phyloP scores from a whole-genome alignment of 176 grass and related monocot genomes.

The Melocanna baccifera region DNA sequence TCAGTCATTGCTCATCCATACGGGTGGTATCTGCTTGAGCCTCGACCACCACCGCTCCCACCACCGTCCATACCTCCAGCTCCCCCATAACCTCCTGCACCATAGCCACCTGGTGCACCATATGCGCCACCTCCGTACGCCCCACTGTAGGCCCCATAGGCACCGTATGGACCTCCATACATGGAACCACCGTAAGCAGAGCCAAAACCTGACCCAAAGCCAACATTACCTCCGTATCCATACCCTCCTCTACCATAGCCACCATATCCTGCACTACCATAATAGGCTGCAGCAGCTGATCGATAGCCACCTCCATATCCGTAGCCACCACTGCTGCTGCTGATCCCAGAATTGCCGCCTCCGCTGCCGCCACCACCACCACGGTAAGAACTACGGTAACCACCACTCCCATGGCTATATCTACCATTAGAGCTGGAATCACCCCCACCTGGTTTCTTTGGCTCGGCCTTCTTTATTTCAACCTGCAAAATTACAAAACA shows the following conservation, averaged over 20 bases:
- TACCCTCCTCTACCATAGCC: slow-evolving; percentile 62
- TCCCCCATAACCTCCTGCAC: slow-evolving; percentile 55
- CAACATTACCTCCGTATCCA: slow-evolving; percentile 45
- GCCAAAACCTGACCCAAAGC: slow-evolving; percentile 58
- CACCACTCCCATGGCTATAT: slow-evolving; percentile 39
- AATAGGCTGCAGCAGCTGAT: slow-evolving; percentile 44
- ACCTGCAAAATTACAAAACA: slow-evolving; percentile 51
- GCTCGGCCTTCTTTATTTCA: slow-evolving; percentile 98
- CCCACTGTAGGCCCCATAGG: slow-evolving; percentile 48
- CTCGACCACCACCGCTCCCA: slow-evolving; percentile 35
- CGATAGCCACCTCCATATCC: slow-evolving; percentile 53
- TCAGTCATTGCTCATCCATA: slow-evolving; percentile 41
- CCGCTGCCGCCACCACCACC: slow-evolving; percentile 22
- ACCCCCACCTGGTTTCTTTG: slow-evolving; percentile 77
- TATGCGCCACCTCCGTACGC: slow-evolving; percentile 48
- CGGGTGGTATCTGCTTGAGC: slow-evolving; percentile 72
- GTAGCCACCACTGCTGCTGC: slow-evolving; percentile 30
- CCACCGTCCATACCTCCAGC: slow-evolving; percentile 48
- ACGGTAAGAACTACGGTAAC: slow-evolving; percentile 44
- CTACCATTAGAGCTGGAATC: slow-evolving; percentile 57
- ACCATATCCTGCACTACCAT: slow-evolving; percentile 62
- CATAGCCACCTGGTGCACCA: slow-evolving; percentile 49
- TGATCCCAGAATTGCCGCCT: slow-evolving; percentile 25
- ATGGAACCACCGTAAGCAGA: slow-evolving; percentile 65
- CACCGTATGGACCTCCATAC: slow-evolving; percentile 63